Percentiles rank a stretch among this genome's conserved stretches.
Conservation (phyloP, 371 early-diverging fungal species). For the Mucor plumbeus region DNA sequence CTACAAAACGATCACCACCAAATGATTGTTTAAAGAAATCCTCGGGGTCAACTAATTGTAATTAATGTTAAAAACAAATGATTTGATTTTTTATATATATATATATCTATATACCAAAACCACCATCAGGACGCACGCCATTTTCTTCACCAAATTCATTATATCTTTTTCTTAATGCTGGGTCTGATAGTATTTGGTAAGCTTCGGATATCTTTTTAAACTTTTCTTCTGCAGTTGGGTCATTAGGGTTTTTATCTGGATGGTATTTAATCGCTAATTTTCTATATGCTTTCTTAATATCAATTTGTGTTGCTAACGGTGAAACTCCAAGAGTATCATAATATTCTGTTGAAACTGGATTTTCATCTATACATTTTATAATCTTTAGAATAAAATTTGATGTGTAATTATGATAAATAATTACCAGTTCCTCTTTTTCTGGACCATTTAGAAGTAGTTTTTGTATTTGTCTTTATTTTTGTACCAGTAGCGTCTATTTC, state of each 20-base stretch:
- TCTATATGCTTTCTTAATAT: constrained; percentile 85
- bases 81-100: neutral
- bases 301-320: constrained; percentile 56
- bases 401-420: too few species aligned
- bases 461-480: constrained; percentile 27
- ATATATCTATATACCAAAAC: constrained; percentile 61
- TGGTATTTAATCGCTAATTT: constrained; percentile 84
- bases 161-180: constrained; percentile 83
- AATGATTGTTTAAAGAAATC: constrained; percentile 94
- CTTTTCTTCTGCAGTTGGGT: constrained; percentile 83
- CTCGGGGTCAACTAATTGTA: constrained; percentile 76
- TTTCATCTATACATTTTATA: constrained; percentile 56
- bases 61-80: too few species aligned
- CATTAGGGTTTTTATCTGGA: constrained; percentile 80
- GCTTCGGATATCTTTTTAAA: constrained; percentile 96
- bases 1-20: constrained; percentile 93
- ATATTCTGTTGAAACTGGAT: constrained; percentile 77
- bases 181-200: constrained; percentile 91
- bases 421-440: constrained; percentile 42
- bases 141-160: constrained; percentile 81
- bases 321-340: constrained; percentile 67
- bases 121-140: constrained; percentile 71
- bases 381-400: too few species aligned
- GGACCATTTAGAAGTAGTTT: constrained; percentile 32
- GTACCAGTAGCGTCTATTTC: constrained; percentile 56